Base-by-base conservation (phyloP, 2,329 filamentous ascomycete species). In the Herpotrichia juniperi region DNA sequence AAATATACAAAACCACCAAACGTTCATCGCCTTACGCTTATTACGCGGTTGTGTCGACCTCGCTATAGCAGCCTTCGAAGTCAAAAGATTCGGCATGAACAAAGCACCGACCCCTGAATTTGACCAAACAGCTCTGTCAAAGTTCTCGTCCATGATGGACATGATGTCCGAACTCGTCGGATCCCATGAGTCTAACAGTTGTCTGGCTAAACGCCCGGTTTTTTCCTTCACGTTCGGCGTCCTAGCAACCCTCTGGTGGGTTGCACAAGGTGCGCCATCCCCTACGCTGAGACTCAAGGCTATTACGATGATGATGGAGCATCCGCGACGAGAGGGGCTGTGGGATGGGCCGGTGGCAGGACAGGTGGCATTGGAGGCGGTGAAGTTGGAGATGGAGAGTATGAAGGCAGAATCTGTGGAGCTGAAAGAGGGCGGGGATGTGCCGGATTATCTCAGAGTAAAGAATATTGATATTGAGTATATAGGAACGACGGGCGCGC, bases 271-370 rank as follows among this genome's bases (percentile, higher is more conserved):
- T 12, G 60, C 64, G 3, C 58, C 57, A 12, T 57, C 65, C 3
- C 40, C 52, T 1, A 43, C 51, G 1, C 40, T 69, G 4, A 64
- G 68, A 12, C 62, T 59, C 5, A 59, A 56, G 28, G 67, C 68
- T 4, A 56, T 69, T 7, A 50, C 48, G 0, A 50, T 71, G 17
- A 60, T 72, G 54, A 34, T 68, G 7, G 51, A 61, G 14, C 60
- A 63, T 42, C 65, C 69, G 2, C 49, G 68, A 4, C 58, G 84
- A 81, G 17, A 71, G 66, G 17, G 81, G 73, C 1, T 89, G 85
- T 67, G 76, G 72, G 37, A 78, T 83, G 62, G 87, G 82, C 1
- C 89, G 79, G 65, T 90, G 83, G 87, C 84, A 84, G 72, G 68
- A 0, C 50, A 58, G 21, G 59, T 73, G 21, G 69, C 66, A 2